Evolutionary conservation across 1,284 basidiomycete genomes (phyloP), one percentile per base, ranked within the genome.

Genomic region (Lignosus rhinocerotis): DNA sequence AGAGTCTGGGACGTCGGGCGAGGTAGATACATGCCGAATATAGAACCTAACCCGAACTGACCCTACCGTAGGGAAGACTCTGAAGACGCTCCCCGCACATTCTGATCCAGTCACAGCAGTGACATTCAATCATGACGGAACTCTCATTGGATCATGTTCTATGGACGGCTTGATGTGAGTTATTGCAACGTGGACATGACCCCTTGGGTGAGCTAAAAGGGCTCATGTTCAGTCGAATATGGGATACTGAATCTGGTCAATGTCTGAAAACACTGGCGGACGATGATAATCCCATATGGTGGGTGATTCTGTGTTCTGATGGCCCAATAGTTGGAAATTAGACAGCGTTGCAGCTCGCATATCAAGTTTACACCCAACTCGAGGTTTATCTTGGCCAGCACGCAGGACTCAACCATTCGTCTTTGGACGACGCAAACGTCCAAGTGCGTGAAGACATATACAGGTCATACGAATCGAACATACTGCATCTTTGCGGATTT

Each of bases 251-350:
- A 55, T 96, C 94, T 0, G 97, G 96, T 1, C 95, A 98, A 73
- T 99, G 97, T 75, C 79, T 99, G 43, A 98, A 96, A 73, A 99
- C 97, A 4, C 75, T 99, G 30, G 94, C 96, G 11, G 96, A 98
- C 67, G 94, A 96, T 67, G 93, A 96, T 63, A 96, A 96, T 76
- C 92, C 93, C 3, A 93, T 96, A 55, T 92, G 96, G 88, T 93
- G 62, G 48, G 83, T 69, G 4, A 4, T 5, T 2, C 12, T 25
- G 66, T 59, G n/a, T 54, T 25, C 52, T 36, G 59, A 56, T 31
- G 41, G 3, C 11, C 33, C 31, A 4, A 36, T 56, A 42, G 31
- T 14, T 61, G 46, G 50, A 36, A 44, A 56, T 54, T 55, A 12
- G 56, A 42, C 21, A 47, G 9, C 30, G 41, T 53, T 17, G 61